Evolutionary conservation across 2,329 filamentous ascomycete genomes (phyloP), one percentile per base, ranked within the genome.

Genomic region (Beauveria scarabaeidicola): DNA sequence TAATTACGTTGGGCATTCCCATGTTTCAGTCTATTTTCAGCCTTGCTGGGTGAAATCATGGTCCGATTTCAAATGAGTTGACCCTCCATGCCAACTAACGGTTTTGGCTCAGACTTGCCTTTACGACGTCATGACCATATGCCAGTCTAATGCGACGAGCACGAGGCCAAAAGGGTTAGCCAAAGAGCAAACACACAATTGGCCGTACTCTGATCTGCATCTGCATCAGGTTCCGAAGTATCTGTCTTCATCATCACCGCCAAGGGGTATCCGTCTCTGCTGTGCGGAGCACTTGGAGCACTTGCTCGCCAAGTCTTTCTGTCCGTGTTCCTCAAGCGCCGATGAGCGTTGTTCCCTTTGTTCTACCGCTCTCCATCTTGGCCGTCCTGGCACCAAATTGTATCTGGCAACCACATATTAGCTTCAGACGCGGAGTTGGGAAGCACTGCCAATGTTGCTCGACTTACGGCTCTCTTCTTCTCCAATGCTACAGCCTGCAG

Each of bases 391-490:
- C 85, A 15, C 90, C 90, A 68, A 94, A 94, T 72, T 94, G 90
- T 61, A 92, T 91, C 85, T 87, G 38, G 5, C 8, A 36, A 38
- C 27, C 63, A 59, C 5, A 41, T 50, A n/a, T 54, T 19, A 29
- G 41, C 51, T 46, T 23, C 17, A 15, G 5, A 13, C 19, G 48
- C 6, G 9, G 5, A n/a, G 21, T 19, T 32, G 17, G 5, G 19
- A 8, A 44, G 9, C 7, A 29, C 11, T 13, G 15, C 8, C 8
- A 13, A 5, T 8, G 17, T 32, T 5, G 3, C 10, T 29, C 5
- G 19, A 51, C 86, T 70, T 75, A 91, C 89, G 19, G 93, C 93
- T 68, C 92, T 81, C 75, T 99, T 99, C 80, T 94, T 96, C 73
- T 97, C 92, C n/a, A 76, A 75, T 5, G 93, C 87, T 1, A 91